Conservation (phyloP, 2,329 filamentous ascomycete species). For the Exophiala viscosa region DNA sequence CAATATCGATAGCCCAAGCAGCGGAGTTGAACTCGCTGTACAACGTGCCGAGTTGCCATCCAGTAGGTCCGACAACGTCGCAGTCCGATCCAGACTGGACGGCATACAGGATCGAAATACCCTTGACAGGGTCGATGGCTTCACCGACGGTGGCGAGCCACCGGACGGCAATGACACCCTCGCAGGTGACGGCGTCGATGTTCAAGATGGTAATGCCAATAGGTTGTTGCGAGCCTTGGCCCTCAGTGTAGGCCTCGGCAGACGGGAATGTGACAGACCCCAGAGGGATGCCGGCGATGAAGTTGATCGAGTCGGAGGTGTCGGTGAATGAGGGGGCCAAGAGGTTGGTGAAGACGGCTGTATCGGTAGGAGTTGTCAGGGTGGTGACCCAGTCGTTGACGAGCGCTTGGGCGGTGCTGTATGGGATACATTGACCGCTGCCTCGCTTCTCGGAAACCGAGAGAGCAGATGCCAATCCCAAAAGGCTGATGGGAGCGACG, state of each 20-base stretch:
- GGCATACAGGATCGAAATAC: slow-evolving; percentile 33
- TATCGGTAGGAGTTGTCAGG: slow-evolving; percentile 20
- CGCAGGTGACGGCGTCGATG: slow-evolving; percentile 31
- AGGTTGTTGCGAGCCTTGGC: slow-evolving; percentile 30
- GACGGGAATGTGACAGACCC: slow-evolving; percentile 34
- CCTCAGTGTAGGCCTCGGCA: slow-evolving; percentile 32
- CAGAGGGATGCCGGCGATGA: slow-evolving; percentile 27
- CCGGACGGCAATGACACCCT: slow-evolving; percentile 32
- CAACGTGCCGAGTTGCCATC: slow-evolving; percentile 33
- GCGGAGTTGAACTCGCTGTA: slow-evolving; percentile 37
- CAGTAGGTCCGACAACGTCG: slow-evolving; percentile 16
- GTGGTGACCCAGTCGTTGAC: slow-evolving; percentile 21
- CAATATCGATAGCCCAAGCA: slow-evolving; percentile 23
- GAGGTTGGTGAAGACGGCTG: slow-evolving; percentile 18
- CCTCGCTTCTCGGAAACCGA: slow-evolving; percentile 5
- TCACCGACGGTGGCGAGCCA: slow-evolving; percentile 31
- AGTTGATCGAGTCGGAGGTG: slow-evolving; percentile 33
- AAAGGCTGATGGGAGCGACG: slow-evolving; percentile 14
- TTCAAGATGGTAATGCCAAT: slow-evolving; percentile 31
- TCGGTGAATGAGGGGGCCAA: slow-evolving; percentile 33
- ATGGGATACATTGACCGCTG: slow-evolving; percentile 15
- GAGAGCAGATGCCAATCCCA: slow-evolving; percentile 13
- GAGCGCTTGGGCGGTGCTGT: slow-evolving; percentile 16
- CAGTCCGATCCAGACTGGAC: slow-evolving; percentile 11
- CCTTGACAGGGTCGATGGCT: slow-evolving; percentile 28